phyloP scores from a whole-genome alignment of 2,329 filamentous ascomycete genomes.

The Magnaporthiopsis incrustans region DNA sequence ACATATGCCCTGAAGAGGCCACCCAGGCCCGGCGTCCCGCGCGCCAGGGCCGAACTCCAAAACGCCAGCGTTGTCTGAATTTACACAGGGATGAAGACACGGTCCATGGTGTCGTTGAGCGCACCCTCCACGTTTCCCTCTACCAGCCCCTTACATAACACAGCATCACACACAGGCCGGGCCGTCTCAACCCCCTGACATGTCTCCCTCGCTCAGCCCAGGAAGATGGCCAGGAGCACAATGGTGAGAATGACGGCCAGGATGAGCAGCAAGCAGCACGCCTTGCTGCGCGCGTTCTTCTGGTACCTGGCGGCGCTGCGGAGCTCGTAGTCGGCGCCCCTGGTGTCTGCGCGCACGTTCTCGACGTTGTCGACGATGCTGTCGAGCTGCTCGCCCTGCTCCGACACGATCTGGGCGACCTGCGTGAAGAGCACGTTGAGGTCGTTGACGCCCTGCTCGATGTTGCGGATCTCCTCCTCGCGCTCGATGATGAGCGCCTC shows the following conservation, averaged over 20 bases:
- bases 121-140: too few relatives aligned
- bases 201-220: slow-evolving; percentile 47
- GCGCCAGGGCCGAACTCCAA: neutral
- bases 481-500: slow-evolving; percentile 93
- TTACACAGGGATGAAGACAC: neutral
- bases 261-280: slow-evolving; percentile 85
- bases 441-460: slow-evolving; percentile 92
- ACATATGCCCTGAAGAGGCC: neutral
- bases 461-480: slow-evolving; percentile 93
- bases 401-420: slow-evolving; percentile 93
- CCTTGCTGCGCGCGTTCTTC: slow-evolving; percentile 90
- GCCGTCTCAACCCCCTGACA: neutral
- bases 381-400: slow-evolving; percentile 84
- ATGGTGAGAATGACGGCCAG: slow-evolving; percentile 83
- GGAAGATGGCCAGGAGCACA: slow-evolving; percentile 75
- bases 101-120: neutral
- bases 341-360: slow-evolving; percentile 70
- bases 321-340: slow-evolving; percentile 78
- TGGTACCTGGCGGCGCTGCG: slow-evolving; percentile 84
- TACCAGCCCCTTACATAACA: too few relatives aligned
- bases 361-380: slow-evolving; percentile 86
- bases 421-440: slow-evolving; percentile 95
- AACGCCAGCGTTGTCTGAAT: neutral
- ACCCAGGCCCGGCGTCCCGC: neutral
- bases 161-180: too few relatives aligned